Evolutionary conservation across 2,329 filamentous ascomycete genomes (phyloP), one percentile per base, ranked within the genome.

Genomic region (Fusarium cyanostomum): DNA sequence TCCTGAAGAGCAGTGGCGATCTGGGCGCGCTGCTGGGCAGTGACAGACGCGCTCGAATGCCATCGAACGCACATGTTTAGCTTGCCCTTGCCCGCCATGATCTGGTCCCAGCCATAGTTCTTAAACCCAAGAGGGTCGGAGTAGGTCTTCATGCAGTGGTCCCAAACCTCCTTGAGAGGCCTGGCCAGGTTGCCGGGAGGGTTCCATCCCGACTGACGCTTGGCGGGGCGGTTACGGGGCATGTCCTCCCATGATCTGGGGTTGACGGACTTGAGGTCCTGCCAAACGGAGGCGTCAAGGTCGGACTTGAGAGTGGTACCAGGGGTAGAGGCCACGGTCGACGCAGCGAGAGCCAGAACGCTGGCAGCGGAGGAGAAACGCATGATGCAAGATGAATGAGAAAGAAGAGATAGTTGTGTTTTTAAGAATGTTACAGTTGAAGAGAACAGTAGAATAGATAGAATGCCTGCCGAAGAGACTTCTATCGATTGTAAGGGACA

Each of bases 41-140:
- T 76, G 8, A 80, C 74, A 2, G 71, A 66, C 5, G 71, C 62
- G 21, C 63, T 72, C 1, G 77, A 79, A 53, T 81, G 79, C 80
- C 80, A 81, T 37, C 80, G 76, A 5, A 81, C 78, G 49, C 79
- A 81, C 44, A 71, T 62, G 13, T 71, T 71, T 5, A 71, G 52
- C 61, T 60, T 68, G 73, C 64, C 78, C 56, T 73, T 64, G 31
- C 59, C 68, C 8, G 70, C 72, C 2, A 74, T 70, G 18, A 75
- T 52, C 43, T 75, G 74, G 8, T 75, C 74, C 73, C 74, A 75
- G 13, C 73, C 73, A 30, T 72, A 75, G 70, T 74, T 75, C 57
- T 71, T 73, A 62, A 75, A 75, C 3, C 61, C 60, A 44, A 56
- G 55, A 52, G 48, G 66, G 6, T 70, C 52, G 34, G 52, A 57